Evolutionary conservation across 2,329 filamentous ascomycete species (phyloP), one percentile per base, ranked within the genome.

Genomic region (Neonectria magnoliae): DNA sequence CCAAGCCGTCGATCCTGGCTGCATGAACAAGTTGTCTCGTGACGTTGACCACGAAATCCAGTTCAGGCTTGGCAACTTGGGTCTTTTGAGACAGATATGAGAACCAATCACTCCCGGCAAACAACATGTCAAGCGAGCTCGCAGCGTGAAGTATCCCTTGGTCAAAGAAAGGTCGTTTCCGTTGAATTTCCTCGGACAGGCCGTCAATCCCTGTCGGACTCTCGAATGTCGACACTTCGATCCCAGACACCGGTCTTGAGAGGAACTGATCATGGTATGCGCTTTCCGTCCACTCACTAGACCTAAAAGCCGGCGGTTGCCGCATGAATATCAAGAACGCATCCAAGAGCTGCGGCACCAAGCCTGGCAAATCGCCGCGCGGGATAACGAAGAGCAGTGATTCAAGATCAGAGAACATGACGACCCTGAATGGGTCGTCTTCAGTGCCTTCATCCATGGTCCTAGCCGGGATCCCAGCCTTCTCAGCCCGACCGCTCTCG

Each of bases 381-480:
- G 87, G 86, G 5, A 90, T 77, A 54, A 80, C 72, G 33, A 88
- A 80, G 2, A 97, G 74, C 29, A 91, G 83, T 0, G 87, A 83
- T 66, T 88, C 81, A 20, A 98, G 82, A 75, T 98, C 96, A 0
- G 89, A 87, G 70, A 90, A 94, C 73, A 98, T 87, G 50, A 97
- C 87, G 4, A 96, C 88, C 38, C 94, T 87, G 69, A 92, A 97
- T 0, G 93, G 92, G 73, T 98, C 95, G 63, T 94, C 91, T 68
- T 93, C 91, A 16, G 86, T 87, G 2, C 88, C 85, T 27, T 93
- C 89, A 75, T 98, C 93, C 65, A 91, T 82, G 0, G 91, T 91
- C 53, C 92, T 87, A 16, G 92, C 92, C 6, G 94, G 93, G 60
- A 89, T 81, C 44, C 81, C 82, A 9, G 90, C 83, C 45, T 80